A percentile compares a stretch with the other conserved stretches of the same genome.
phyloP scores from a whole-genome alignment of 2,329 filamentous ascomycete genomes.

The Paraphaeosphaeria minitans region DNA sequence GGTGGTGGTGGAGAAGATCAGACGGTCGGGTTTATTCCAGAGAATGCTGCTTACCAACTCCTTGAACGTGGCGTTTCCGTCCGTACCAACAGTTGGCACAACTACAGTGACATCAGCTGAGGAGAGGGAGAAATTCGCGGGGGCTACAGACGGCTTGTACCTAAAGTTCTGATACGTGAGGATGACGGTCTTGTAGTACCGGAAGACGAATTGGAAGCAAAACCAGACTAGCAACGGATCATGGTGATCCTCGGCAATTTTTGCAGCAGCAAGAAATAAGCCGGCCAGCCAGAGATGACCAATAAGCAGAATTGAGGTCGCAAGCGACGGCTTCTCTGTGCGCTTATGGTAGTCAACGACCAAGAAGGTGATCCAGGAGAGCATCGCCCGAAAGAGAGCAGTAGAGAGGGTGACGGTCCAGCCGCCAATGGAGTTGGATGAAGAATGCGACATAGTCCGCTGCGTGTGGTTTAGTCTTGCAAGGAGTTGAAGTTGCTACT shows the following conservation, averaged over 20 bases:
- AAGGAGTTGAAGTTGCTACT: background rate
- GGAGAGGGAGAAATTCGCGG: background rate
- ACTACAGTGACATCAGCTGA: constrained; percentile 25
- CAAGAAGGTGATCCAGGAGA: constrained; percentile 2
- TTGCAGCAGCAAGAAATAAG: constrained; percentile 9
- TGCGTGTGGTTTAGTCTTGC: background rate
- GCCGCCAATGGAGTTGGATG: background rate
- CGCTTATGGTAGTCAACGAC: background rate
- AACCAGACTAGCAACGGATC: constrained; percentile 22
- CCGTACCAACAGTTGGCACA: constrained; percentile 25
- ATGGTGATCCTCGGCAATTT: constrained; percentile 1
- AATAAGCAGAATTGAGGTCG: constrained; percentile 13
- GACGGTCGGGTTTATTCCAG: constrained; percentile 16
- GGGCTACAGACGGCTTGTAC: constrained; percentile 17
- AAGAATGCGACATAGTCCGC: background rate
- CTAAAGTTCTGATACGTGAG: constrained; percentile 24
- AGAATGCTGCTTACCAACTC: constrained; percentile 22
- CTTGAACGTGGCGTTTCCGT: constrained; percentile 10
- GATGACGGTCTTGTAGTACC: constrained; percentile 26
- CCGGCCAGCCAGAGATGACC: constrained; percentile 19
- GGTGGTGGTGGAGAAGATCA: constrained; percentile 28
- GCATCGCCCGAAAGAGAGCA: background rate
- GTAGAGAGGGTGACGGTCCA: background rate
- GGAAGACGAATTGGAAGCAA: constrained; percentile 19
- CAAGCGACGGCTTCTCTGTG: background rate